Evolutionary conservation across 208 protist species (phyloP), one percentile per base, ranked within the genome.

Genomic region (Paratrypanosoma confusum): DNA sequence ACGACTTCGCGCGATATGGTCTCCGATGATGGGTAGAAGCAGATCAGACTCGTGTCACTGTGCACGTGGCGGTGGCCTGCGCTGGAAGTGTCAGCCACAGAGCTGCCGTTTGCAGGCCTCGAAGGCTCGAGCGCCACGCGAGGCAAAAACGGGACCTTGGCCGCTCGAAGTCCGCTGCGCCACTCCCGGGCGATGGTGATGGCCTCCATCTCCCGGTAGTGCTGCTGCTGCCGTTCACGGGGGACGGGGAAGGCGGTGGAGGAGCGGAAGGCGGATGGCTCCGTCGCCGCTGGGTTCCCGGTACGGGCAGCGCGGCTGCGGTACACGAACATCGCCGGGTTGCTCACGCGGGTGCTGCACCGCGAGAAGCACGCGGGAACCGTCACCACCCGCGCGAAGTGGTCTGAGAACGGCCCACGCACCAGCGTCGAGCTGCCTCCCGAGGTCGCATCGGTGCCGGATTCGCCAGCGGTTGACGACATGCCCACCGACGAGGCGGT

Each of bases 191-290:
- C 29, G 20, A 74, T 53, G 55, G 73, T 55, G 27, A 31, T 16
- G n/a, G 58, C 41, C 58, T 72, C 62, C 21, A 57, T 39, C 35
- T 50, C 37, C n/a, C 57, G 47, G 10, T 65, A 63, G 7, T 49
- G 64, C 20, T 62, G 25, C 13, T 53, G 61, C 3, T 43, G 14
- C 22, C 47, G 44, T 45, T 80, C 76, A 2, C 64, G 71, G 0
- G 75, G 75, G 29, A 68, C 81, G 14, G 45, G 51, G 3, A 66
- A 11, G n/a, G n/a, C n/a, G n/a, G n/a, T n/a, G n/a, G n/a, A n/a
- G n/a, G n/a, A n/a, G n/a, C n/a, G n/a, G n/a, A n/a, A n/a, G n/a
- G n/a, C n/a, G n/a, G n/a, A n/a, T n/a, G n/a, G n/a, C n/a, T n/a
- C n/a, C n/a, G n/a, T n/a, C n/a, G n/a, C n/a, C n/a, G n/a, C n/a